These are phyloP conservation scores for Huntiella bhutanensis DNA, from an alignment of 2,329 filamentous ascomycete species.

Conservation along the genomic window DNA sequence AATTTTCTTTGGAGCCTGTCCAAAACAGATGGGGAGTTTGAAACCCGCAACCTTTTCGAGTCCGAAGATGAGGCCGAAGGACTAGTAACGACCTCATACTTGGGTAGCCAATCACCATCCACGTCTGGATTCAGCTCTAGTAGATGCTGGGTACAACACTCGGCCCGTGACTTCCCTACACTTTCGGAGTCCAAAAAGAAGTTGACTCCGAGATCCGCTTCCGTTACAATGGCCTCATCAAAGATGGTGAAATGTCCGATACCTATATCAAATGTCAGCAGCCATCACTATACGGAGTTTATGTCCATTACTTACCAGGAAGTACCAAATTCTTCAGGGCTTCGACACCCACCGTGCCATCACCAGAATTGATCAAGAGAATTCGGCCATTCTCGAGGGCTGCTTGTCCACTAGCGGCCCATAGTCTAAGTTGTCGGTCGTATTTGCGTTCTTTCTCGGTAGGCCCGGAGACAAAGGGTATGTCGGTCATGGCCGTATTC, in stretches of 20 bases:
- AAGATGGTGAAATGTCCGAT: slow-evolving; percentile 84
- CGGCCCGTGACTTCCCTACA: slow-evolving; percentile 58
- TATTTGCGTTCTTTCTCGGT: slow-evolving; percentile 59
- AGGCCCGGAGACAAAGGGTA: slow-evolving; percentile 19
- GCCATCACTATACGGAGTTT: background rate
- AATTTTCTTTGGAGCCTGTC: slow-evolving; percentile 23
- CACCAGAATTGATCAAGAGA: slow-evolving; percentile 70
- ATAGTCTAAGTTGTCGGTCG: slow-evolving; percentile 83
- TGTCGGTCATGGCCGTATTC: background rate
- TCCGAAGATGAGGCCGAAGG: slow-evolving; percentile 15
- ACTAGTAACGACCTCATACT: slow-evolving; percentile 12
- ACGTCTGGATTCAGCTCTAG: slow-evolving; percentile 89
- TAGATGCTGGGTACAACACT: slow-evolving; percentile 58
- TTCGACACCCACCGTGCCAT: slow-evolving; percentile 78
- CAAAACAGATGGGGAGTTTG: slow-evolving; percentile 10
- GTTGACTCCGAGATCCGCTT: slow-evolving; percentile 80
- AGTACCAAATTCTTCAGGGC: slow-evolving; percentile 93
- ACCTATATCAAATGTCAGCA: slow-evolving; percentile 26
- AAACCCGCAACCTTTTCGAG: slow-evolving; percentile 8
- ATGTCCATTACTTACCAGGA: slow-evolving; percentile 36
- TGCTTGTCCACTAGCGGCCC: slow-evolving; percentile 81
- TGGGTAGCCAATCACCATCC: slow-evolving; percentile 49
- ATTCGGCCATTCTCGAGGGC: slow-evolving; percentile 82
- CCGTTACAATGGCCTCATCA: slow-evolving; percentile 57
- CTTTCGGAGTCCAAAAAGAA: slow-evolving; percentile 79